Percentiles rank a stretch among this genome's conserved stretches.
phyloP scores from a whole-genome alignment of 2,329 filamentous ascomycete genomes.

The Alternaria angustiovoidea region DNA sequence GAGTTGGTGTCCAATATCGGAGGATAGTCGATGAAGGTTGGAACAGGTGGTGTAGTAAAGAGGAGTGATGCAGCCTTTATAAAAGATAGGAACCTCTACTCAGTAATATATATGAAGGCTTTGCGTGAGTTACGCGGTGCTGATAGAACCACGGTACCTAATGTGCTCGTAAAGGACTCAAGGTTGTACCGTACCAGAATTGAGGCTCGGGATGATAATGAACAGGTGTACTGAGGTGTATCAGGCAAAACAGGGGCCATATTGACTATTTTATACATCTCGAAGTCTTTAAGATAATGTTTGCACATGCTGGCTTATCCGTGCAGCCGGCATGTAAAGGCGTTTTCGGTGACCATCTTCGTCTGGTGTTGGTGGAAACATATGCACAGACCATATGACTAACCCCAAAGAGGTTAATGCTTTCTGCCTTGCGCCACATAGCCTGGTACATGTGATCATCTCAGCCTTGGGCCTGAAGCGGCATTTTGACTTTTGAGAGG shows the following conservation, averaged over 20 bases:
- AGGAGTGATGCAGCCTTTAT: background rate
- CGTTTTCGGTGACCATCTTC: slow-evolving; percentile 7
- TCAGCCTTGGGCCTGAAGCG: background rate
- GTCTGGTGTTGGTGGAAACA: slow-evolving; percentile 8
- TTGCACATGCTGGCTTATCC: background rate
- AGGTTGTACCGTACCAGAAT: slow-evolving; percentile 2
- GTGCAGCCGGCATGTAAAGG: background rate
- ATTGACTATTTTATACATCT: slow-evolving; percentile 3
- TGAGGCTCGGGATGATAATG: background rate
- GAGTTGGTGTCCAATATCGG: background rate
- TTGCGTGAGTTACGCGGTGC: background rate
- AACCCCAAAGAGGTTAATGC: background rate
- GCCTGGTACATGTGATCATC: slow-evolving; percentile 13
- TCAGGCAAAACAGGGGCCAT: background rate
- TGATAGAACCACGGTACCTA: background rate
- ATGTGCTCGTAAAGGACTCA: background rate
- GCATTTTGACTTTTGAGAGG: slow-evolving; percentile 12
- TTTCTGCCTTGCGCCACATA: slow-evolving; percentile 27
- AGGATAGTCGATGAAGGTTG: background rate
- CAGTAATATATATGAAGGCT: background rate
- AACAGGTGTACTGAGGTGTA: background rate
- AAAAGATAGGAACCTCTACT: background rate
- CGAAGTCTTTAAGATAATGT: background rate
- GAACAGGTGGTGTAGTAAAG: background rate
- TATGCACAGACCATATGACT: slow-evolving; percentile 9